Base-by-base conservation (phyloP, 1,284 basidiomycete genomes). In the Kalmanozyma brasiliensis region DNA sequence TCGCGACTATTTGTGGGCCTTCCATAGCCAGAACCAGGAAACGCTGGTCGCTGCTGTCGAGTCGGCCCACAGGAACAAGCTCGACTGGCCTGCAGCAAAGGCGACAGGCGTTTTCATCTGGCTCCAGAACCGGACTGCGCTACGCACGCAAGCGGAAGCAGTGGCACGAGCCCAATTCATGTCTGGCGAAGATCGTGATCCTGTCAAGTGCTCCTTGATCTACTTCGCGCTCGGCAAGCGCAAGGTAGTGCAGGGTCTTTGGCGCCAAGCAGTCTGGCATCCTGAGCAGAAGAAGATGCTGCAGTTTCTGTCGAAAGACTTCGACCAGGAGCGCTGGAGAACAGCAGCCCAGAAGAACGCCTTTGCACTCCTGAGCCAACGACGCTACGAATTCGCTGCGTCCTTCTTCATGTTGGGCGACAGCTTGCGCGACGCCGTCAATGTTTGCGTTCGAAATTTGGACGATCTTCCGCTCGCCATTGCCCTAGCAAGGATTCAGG, bases 331-430 rank as follows among this genome's bases (percentile, higher is more conserved):
- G 1, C 87, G 93, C 17, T 98, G 95, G 95, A 89, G 88, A 66
- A 93, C 91, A 14, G 94, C 94, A 0, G 95, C 96, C 1, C 84
- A 91, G 61, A 99, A 98, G 85, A 99, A 99, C 80, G 96, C 96
- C 2, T 98, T 91, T 83, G 93, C 93, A 1, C 84, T 99, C 34
- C 83, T 98, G 60, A 88, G 92, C 37, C 78, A 82, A 57, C 65
- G 80, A 14, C 61, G 79, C 17, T 82, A 78, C 58, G 69, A 67
- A 22, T 72, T 98, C 80, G 95, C 96, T 13, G 94, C 94, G 0
- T 93, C 94, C 0, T 98, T 99, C 84, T 99, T 98, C 85, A 86
- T 99, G 56, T 87, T 99, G 0, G 95, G 93, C 2, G 90, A 89
- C 20, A 89, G 89, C 36, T 84, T 96, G 19, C 91, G 91, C 82